Evolutionary conservation across 805 yeast species (phyloP), one percentile per base, ranked within the genome.

Genomic region (Wickerhamiella alocasiicola): DNA sequence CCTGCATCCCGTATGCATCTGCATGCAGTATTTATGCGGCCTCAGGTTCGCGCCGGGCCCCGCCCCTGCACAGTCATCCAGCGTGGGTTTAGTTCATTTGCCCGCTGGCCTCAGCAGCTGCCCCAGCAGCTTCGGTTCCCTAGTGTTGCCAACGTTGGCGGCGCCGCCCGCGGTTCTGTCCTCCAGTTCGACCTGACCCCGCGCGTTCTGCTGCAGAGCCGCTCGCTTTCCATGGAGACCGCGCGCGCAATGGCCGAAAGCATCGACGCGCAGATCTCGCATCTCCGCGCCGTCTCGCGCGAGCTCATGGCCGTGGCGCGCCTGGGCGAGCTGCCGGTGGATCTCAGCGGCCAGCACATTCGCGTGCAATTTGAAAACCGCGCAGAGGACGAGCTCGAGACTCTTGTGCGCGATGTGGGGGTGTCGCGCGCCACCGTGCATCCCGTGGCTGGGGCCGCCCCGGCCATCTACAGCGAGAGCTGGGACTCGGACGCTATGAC

Each of bases 341-440:
- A 74, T 35, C 59, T 71, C 41, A 52, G 59, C 28, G 55, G 60
- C 9, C 60, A 65, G 23, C 57, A 57, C 40, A 53, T 60, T 23
- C 50, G 78, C 48, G 72, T 78, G 11, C 78, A 72, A 54, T 81
- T 83, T 61, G 84, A 88, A 25, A 81, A 79, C 54, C 68, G 79
- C 44, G 83, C 79, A 45, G 59, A 67, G 5, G 62, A 56, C 5
- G 74, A 74, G 48, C 71, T 81, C 49, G 78, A 76, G 49, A 45
- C 47, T 16, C 57, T 81, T 44, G 58, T 80, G 44, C 39, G 39
- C 19, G 39, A 36, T 12, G 24, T 29, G 2, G 39, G 39, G 7
- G 20, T 36, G 11, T 19, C 39, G 3, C 32, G 39, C 15, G 39
- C 21, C 2, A 17, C 28, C n/a, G 27, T 36, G 24, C 30, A 23